Percentiles rank a stretch among this genome's conserved stretches.
phyloP scores from a whole-genome alignment of 306 rosid species.

The Inga leiocalycina region DNA sequence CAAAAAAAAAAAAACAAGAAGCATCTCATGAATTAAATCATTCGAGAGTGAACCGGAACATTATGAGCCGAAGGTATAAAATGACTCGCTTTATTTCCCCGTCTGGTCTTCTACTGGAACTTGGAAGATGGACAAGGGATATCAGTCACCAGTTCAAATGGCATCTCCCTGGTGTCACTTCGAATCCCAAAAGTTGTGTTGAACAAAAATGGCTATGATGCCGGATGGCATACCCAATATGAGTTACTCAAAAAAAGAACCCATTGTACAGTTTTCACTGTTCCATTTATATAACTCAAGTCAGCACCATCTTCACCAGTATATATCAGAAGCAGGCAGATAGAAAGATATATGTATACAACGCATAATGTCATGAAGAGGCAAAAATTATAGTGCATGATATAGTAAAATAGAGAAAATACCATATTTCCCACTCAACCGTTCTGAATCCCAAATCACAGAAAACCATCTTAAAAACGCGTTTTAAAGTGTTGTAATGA shows the following conservation, averaged over 20 bases:
- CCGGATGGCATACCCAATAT: conserved; percentile 35
- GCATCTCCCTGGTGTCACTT: conserved; percentile 28
- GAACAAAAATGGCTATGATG: conserved; percentile 39
- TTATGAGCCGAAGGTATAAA: conserved; percentile 38
- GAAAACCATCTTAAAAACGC: background rate
- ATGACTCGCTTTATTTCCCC: conserved; percentile 35
- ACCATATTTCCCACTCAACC: background rate
- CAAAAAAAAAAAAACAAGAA: too few relatives aligned
- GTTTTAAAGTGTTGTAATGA: background rate
- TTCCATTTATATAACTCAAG: conserved; percentile 30
- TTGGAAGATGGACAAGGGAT: conserved; percentile 37
- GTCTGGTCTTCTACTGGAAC: conserved; percentile 20
- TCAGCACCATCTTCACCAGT: conserved; percentile 22
- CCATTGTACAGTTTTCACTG: conserved; percentile 29
- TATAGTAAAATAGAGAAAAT: conserved; percentile 17
- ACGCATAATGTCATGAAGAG: conserved; percentile 27
- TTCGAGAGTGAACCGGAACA: conserved; percentile 37
- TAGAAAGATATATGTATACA: conserved; percentile 10
- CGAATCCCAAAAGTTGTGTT: conserved; percentile 42
- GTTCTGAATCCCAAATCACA: conserved; percentile 13
- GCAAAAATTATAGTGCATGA: conserved; percentile 13
- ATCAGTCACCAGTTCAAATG: conserved; percentile 37
- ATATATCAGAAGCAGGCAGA: conserved; percentile 36
- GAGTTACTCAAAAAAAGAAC: conserved; percentile 10
- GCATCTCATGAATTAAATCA: conserved; percentile 16